A percentile compares a stretch with the other conserved stretches of the same genome.
These are phyloP conservation scores for Hypoxylon sp. DNA, from an alignment of 2,329 filamentous ascomycete species.

Conservation along the genomic window DNA sequence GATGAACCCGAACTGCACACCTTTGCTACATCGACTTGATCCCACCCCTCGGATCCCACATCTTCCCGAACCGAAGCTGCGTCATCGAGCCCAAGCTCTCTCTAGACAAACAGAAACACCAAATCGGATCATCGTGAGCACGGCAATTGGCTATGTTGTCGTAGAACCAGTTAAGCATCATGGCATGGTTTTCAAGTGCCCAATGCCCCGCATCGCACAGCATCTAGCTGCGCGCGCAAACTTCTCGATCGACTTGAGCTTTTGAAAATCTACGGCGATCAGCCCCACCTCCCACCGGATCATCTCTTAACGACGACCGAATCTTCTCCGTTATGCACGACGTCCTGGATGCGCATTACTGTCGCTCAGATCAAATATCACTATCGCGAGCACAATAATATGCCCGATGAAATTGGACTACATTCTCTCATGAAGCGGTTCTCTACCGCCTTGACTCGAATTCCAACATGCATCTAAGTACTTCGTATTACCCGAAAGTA, in stretches of 20 bases:
- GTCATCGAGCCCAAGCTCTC: constrained; percentile 48
- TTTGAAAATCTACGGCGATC: constrained; percentile 48
- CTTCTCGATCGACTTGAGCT: constrained; percentile 44
- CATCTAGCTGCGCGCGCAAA: constrained; percentile 42
- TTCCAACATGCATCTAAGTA: constrained; percentile 13
- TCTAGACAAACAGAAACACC: constrained; percentile 21
- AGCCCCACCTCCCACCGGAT: constrained; percentile 43
- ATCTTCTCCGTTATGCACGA: constrained; percentile 30
- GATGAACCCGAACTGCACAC: constrained; percentile 32
- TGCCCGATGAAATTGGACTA: constrained; percentile 7
- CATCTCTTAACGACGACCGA: constrained; percentile 30
- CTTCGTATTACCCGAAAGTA: constrained; percentile 8
- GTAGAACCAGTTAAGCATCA: constrained; percentile 21
- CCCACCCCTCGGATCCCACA: constrained; percentile 45
- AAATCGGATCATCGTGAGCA: constrained; percentile 22
- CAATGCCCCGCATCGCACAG: constrained; percentile 49
- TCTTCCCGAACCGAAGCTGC: constrained; percentile 48
- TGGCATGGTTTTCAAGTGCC: constrained; percentile 30
- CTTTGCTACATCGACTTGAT: constrained; percentile 42
- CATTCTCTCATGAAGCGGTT: background rate
- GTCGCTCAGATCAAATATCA: constrained; percentile 9
- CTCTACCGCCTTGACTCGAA: constrained; percentile 9
- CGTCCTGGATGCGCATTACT: constrained; percentile 31
- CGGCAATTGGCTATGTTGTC: constrained; percentile 7
- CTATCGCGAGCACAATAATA: background rate